Evolutionary conservation across 768 basidiomycete genomes (phyloP).

Genomic region (Saitozyma sp.): DNA sequence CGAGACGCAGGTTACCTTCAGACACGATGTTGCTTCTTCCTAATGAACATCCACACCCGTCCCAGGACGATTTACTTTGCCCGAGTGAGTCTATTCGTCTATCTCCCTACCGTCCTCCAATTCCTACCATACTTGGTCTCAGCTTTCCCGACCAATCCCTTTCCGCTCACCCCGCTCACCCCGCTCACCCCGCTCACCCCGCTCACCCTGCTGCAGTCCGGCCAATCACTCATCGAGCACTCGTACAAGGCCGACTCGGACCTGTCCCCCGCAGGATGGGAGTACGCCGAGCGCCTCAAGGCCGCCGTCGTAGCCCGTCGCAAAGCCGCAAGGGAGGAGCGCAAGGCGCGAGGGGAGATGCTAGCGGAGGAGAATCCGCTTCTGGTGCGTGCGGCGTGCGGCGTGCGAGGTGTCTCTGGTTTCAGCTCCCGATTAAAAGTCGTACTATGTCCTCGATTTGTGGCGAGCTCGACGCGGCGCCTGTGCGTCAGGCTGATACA

Average conservation of each 20-base stretch:
- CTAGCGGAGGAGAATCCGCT: slow-evolving; percentile 54
- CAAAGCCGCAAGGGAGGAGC: slow-evolving; percentile 70
- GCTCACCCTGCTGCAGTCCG: slow-evolving; percentile 63
- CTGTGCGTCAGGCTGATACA: neutral
- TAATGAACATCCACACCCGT: slow-evolving; percentile 98
- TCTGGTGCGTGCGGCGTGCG: slow-evolving; percentile 26
- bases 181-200: neutral
- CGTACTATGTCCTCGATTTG: slow-evolving; percentile 42
- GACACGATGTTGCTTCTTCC: slow-evolving; percentile 94
- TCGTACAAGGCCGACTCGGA: slow-evolving; percentile 99
- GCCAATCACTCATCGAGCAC: slow-evolving; percentile 97
- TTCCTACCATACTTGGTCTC: too few species aligned
- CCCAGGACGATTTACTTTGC: slow-evolving; percentile 96
- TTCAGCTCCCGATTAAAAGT: slow-evolving; percentile 17
- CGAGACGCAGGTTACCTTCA: slow-evolving; percentile 54
- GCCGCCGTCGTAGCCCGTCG: slow-evolving; percentile 86
- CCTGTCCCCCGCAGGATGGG: slow-evolving; percentile 90
- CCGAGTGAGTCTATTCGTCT: slow-evolving; percentile 61
- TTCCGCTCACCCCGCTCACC: too few species aligned
- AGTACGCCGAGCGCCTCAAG: slow-evolving; percentile 84
- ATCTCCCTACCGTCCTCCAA: too few species aligned
- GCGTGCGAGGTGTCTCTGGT: too few species aligned
- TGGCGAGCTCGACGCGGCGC: neutral
- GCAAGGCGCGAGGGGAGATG: slow-evolving; percentile 58
- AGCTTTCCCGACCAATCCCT: too few species aligned